A percentile compares a stretch with the other conserved stretches of the same genome.
phyloP scores from a whole-genome alignment of 1,284 basidiomycete genomes.

The Athelia psychrophila region DNA sequence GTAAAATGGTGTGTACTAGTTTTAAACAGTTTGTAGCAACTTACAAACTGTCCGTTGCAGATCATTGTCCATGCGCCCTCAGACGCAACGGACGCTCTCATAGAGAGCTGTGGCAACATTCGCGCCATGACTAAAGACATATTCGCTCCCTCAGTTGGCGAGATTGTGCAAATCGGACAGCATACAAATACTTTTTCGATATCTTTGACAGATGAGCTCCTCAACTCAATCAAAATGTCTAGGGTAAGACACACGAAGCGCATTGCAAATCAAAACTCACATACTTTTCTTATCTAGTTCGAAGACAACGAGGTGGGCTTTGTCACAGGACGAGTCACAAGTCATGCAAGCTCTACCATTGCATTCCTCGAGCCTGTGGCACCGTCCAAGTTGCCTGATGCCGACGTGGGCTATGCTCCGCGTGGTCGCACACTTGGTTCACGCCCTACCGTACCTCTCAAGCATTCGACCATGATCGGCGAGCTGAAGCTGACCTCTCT shows the following conservation, averaged over 20 bases:
- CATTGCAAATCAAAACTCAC: constrained; percentile 7
- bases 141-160: constrained; percentile 71
- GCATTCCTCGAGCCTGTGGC: constrained; percentile 64
- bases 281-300: constrained; percentile 53
- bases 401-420: constrained; percentile 20
- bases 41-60: constrained; percentile 43
- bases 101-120: constrained; percentile 79
- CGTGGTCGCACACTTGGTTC: constrained; percentile 54
- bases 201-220: constrained; percentile 86
- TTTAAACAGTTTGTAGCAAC: not conserved
- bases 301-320: constrained; percentile 97
- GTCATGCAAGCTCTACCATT: constrained; percentile 76
- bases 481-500: constrained; percentile 88
- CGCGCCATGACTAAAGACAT: constrained; percentile 91
- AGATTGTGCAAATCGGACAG: constrained; percentile 88
- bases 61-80: constrained; percentile 82
- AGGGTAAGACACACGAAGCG: constrained; percentile 51
- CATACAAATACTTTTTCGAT: constrained; percentile 95
- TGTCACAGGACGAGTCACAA: constrained; percentile 81
- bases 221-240: constrained; percentile 83
- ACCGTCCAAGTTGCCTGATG: constrained; percentile 25
- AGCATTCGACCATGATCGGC: constrained; percentile 92
- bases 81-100: constrained; percentile 66
- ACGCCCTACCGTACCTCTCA: constrained; percentile 57
- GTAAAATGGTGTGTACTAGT: constrained; percentile 72